Evolutionary conservation across 139 green algal species (phyloP), one percentile per base, ranked within the genome.

Genomic region (Monoraphidium neglectum): DNA sequence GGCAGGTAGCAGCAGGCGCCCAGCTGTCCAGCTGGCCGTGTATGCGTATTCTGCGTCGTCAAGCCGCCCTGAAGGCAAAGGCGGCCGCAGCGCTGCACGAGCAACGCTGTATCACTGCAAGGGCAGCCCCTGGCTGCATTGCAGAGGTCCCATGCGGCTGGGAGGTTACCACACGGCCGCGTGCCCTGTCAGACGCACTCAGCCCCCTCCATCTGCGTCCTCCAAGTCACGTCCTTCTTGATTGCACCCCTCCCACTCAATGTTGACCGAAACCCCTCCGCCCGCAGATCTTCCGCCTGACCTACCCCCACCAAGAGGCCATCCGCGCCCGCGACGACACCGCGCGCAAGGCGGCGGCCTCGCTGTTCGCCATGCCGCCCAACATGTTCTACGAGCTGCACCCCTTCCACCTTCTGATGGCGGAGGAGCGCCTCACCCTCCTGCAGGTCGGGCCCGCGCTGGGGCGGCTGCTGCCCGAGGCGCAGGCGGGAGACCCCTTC

Each of bases 321-420:
- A 63, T 81, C 0, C n/a, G 56, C 13, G 32, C 70, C 43, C 77
- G 43, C 43, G 47, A 64, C 16, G 23, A 69, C 1, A 5, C 43
- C 35, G 35, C 62, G 28, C 46, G 21, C 16, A 75, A 60, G 1
- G 70, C 70, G 12, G 36, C 56, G 26, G 35, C 32, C 40, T 53
- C 33, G 37, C 32, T 74, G 2, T 87, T 70, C 68, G 69, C 62
- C 2, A 56, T 83, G 56, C 38, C 61, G 23, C 68, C 68, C 1
- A 59, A 71, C 12, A n/a, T 70, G 28, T 84, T 87, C 59, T 78
- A 80, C 49, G 23, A 66, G 36, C 51, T 83, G 61, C 77, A 82
- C 54, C 82, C 82, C 36, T 87, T 87, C 77, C 82, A 87, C 64
- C 59, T 87, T 3, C 72, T 87, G 16, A 35, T 87, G 30, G n/a